Evolutionary conservation across 2,329 filamentous ascomycete species (phyloP), one percentile per base, ranked within the genome.

Genomic region (Fusarium sp.): DNA sequence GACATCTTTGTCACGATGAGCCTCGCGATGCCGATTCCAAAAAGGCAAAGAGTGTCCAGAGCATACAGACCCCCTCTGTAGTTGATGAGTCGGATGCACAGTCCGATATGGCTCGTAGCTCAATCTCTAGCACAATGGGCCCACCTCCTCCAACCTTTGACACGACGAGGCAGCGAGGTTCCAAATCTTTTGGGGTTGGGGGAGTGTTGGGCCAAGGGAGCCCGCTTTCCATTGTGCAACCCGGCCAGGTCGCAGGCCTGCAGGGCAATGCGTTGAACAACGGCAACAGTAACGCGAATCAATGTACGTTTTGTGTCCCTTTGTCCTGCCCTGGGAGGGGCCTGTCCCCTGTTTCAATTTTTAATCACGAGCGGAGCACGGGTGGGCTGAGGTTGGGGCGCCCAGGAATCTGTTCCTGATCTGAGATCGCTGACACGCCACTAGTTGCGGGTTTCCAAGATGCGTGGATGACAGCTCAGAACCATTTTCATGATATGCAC

Each of bases 1-100:
- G 95, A 76, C 96, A 99, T 82, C 87, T 99, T 72, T 99, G 96
- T 82, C 96, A 98, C 84, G 96, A 99, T 82, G 96, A 98, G 82
- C 95, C 94, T 73, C 91, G 95, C 80, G 95, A 99, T 77, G 85
- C 90, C 72, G 88, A 90, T 67, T 81, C 91, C 63, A 97, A 96
- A 82, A 95, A 94, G 81, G 82, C 87, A 74, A 97, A 95, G 83
- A 86, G 84, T 76, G 68, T 68, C 67, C 77, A 76, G 55, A 87
- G 84, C 77, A 71, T 71, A 62, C 77, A 77, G 66, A 68, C 52
- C 66, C 81, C 85, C 63, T 84, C 88, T 53, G 82, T 83, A 42
- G 84, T 85, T 58, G 89, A 92, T 74, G 89, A 92, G 77, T 86
- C 89, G 70, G 86, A 88, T 55, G 79, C 85, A 44, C 78, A 78